Percentiles rank a stretch among this genome's conserved stretches.
phyloP scores from a whole-genome alignment of 1,139 yeast genomes.

The Zygotorulaspora mrakii region DNA sequence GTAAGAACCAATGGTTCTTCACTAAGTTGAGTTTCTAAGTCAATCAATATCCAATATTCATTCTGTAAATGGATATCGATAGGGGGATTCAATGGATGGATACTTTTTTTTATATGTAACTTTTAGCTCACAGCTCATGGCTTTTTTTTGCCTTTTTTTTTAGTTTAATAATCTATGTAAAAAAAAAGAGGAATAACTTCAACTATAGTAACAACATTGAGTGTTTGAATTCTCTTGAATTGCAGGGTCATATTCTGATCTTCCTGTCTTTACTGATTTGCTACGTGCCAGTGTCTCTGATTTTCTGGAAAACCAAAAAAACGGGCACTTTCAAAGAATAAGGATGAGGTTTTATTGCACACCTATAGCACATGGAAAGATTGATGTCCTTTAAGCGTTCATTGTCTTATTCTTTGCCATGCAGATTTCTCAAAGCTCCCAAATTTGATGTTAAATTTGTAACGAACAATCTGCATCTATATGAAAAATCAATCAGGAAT shows the following conservation, averaged over 20 bases:
- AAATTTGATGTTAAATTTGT: conserved; percentile 50
- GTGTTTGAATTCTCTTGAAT: background rate
- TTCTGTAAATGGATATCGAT: conserved; percentile 14
- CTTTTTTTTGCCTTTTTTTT: conserved; percentile 17
- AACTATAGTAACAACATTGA: conserved; percentile 8
- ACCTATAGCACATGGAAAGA: no score
- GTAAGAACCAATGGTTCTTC: conserved; percentile 99
- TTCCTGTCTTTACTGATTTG: no score
- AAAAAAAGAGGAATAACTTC: conserved; percentile 17
- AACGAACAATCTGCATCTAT: conserved; percentile 39
- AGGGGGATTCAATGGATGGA: conserved; percentile 16
- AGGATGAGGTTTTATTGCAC: no score
- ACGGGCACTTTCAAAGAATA: no score
- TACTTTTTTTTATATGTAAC: conserved; percentile 17
- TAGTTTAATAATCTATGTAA: conserved; percentile 12
- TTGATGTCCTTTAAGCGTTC: conserved; percentile 9
- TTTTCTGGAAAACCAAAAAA: no score
- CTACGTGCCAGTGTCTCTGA: no score
- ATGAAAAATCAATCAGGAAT: conserved; percentile 46
- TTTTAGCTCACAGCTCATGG: conserved; percentile 16
- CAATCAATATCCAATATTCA: conserved; percentile 13
- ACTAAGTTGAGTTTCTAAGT: conserved; percentile 94
- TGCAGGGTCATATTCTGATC: no score
- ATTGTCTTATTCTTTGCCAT: conserved; percentile 8
- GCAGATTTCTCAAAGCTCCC: conserved; percentile 38